Conservation (phyloP, 2,329 filamentous ascomycete genomes). For the Leptographium radiaticola region DNA sequence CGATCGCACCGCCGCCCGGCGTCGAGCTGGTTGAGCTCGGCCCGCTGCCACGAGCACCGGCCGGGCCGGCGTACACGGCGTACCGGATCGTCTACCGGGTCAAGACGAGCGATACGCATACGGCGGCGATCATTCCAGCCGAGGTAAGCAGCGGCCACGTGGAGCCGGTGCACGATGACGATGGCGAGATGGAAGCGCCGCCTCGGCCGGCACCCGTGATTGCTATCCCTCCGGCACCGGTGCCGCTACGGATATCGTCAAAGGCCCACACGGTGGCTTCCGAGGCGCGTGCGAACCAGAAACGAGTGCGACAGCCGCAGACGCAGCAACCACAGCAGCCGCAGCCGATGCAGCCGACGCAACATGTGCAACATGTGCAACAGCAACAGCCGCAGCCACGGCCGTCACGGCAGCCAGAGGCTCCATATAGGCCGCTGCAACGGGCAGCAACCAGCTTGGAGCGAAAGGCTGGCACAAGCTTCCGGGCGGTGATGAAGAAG, state of each 20-base stretch:
- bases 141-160: background rate
- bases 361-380: background rate
- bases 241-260: conserved; percentile 6
- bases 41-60: conserved; percentile 10
- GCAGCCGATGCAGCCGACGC: background rate
- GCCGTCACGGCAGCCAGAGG: background rate
- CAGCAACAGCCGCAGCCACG: background rate
- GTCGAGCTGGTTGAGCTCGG: conserved; percentile 45
- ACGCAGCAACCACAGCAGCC: background rate
- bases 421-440: background rate
- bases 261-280: background rate
- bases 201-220: background rate
- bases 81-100: conserved; percentile 47
- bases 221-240: background rate
- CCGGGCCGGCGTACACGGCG: conserved; percentile 16
- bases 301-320: conserved; percentile 26
- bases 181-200: background rate
- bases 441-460: conserved; percentile 16
- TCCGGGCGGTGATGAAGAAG: conserved; percentile 38
- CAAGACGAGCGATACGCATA: conserved; percentile 3
- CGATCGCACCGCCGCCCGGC: conserved; percentile 41
- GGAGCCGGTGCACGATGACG: background rate
- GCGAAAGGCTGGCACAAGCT: conserved; percentile 24
- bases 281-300: conserved; percentile 29
- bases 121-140: background rate